Evolutionary conservation across 441 rosid species (phyloP).

Genomic region (Populus hybrid): DNA sequence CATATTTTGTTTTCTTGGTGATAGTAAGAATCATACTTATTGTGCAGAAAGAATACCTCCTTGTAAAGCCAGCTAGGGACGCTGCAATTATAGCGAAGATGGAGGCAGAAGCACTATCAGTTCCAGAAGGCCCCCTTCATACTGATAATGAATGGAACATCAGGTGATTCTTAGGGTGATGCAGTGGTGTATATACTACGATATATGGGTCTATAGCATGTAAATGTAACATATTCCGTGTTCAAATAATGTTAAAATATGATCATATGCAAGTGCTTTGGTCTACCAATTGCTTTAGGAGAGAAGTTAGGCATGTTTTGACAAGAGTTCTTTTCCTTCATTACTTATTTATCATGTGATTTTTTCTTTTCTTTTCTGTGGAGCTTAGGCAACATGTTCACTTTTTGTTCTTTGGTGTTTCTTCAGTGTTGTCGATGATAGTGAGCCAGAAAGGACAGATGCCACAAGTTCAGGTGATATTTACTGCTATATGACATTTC

Average conservation of each 20-base stretch:
- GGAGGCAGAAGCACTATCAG: slow-evolving; percentile 61
- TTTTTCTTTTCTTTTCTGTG: background rate
- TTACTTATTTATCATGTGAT: background rate
- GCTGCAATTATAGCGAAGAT: slow-evolving; percentile 87
- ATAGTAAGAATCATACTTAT: slow-evolving; percentile 2
- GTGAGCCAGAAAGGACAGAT: slow-evolving; percentile 32
- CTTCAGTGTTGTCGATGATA: slow-evolving; percentile 71
- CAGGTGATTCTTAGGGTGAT: slow-evolving; percentile 42
- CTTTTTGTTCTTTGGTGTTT: slow-evolving; percentile 11
- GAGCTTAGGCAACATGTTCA: slow-evolving; percentile 1
- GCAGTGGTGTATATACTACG: background rate
- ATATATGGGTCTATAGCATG: background rate
- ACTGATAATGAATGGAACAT: slow-evolving; percentile 93
- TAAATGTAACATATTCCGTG: background rate
- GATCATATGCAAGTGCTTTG: background rate
- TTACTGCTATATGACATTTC: background rate
- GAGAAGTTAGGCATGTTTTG: background rate
- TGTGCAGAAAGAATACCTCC: slow-evolving; percentile 70
- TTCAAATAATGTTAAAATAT: background rate
- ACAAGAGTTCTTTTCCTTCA: background rate
- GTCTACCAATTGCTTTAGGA: background rate
- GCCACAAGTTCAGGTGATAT: slow-evolving; percentile 60
- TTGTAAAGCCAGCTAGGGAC: slow-evolving; percentile 79
- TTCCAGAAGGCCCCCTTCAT: slow-evolving; percentile 61
- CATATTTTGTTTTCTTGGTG: slow-evolving; percentile 8